phyloP scores from a whole-genome alignment of 2,329 filamentous ascomycete species.

The Cercospora zeae-maydis region DNA sequence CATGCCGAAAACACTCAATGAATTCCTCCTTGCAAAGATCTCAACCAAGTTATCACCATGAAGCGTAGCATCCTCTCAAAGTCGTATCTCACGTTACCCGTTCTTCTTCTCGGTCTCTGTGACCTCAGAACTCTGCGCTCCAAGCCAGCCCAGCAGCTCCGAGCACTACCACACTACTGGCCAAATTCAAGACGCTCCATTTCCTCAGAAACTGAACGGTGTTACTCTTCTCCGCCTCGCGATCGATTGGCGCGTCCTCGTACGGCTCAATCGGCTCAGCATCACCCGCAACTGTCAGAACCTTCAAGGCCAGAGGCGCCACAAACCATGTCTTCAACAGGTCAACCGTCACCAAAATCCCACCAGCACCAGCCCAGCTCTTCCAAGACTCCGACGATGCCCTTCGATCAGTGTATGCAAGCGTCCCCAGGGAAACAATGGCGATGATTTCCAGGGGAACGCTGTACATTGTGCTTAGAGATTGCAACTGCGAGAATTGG shows the following conservation, averaged over 20 bases:
- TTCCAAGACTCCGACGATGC: conserved; percentile 15
- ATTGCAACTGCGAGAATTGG: conserved; percentile 28
- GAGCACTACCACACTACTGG: conserved; percentile 1
- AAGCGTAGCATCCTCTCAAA: too few species aligned
- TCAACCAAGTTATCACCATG: too few species aligned
- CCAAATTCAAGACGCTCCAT: conserved; percentile 20
- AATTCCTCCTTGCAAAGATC: too few species aligned
- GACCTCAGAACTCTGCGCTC: not conserved
- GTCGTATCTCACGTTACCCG: too few species aligned
- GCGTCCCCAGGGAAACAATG: conserved; percentile 22
- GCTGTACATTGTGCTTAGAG: conserved; percentile 23
- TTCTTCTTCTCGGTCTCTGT: too few species aligned
- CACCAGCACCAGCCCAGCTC: conserved; percentile 27
- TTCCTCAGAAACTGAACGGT: conserved; percentile 29
- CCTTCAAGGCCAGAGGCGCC: conserved; percentile 29
- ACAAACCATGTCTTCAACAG: conserved; percentile 27
- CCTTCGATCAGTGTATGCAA: conserved; percentile 22
- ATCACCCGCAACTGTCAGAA: conserved; percentile 28
- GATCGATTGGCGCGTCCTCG: conserved; percentile 32
- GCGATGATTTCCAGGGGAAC: conserved; percentile 27
- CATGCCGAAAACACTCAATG: too few species aligned
- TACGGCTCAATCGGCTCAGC: conserved; percentile 32
- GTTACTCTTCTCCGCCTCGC: conserved; percentile 31
- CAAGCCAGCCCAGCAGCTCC: conserved; percentile 1
- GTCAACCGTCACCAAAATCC: conserved; percentile 23